Evolutionary conservation across 805 yeast genomes (phyloP), one percentile per base, ranked within the genome.

Genomic region (Komagataella pastoris): DNA sequence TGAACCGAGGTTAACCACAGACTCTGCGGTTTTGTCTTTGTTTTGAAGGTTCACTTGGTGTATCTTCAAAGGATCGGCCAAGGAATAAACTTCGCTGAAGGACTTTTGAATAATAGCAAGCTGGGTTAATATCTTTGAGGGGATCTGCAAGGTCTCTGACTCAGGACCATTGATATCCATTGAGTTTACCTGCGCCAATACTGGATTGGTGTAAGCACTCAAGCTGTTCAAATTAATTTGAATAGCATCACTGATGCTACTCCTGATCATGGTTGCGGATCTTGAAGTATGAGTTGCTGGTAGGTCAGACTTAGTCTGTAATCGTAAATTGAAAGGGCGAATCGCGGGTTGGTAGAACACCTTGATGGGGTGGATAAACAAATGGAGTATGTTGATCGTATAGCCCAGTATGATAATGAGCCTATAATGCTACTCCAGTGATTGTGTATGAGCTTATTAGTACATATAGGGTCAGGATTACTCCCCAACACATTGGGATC

Each of bases 401-500:
- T 10, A 18, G 24, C 6, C 17, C 19, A n/a, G 14, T 21, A 23
- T 46, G 24, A 46, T 23, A 46, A 7, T 24, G 24, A 7, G n/a
- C 21, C 30, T 46, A 77, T 50, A 73, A 63, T 7, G 76, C 60
- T 1, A 67, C 68, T 14, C 78, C 65, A 47, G 76, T 76, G 54
- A 80, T 73, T 53, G 85, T 79, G 62, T 85, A 88, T 5, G 86
- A 75, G 7, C 82, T 75, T 40, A 83, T 71, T 43, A 88, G 73
- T 61, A 85, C 79, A 64, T 77, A 85, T 47, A 88, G 61, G 5
- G 86, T 73, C 57, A 80, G 81, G 3, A 85, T 76, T 2, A 85
- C 65, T 0, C 81, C 95, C 80, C 90, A 87, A 52, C 85, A 76
- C 57, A 91, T 75, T 0, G 99, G 98, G 6, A 91, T 80, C 99